Conservation (phyloP, 2,329 filamentous ascomycete genomes). For the Trichoderma asperellum region DNA sequence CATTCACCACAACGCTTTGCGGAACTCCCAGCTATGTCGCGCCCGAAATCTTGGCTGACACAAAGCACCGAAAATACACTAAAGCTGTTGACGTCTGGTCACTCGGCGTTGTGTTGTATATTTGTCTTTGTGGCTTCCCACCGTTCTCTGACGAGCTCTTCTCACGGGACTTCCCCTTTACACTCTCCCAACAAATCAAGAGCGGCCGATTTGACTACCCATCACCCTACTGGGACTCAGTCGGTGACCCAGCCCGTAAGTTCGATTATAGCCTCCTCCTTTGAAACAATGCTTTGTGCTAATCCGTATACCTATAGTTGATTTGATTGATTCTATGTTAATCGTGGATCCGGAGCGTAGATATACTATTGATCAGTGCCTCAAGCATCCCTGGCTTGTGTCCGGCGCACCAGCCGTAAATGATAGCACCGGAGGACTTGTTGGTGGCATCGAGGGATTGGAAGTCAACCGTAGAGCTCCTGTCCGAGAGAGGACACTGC, state of each 20-base stretch:
- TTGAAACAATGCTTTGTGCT: slow-evolving; percentile 1
- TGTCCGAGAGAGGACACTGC: slow-evolving; percentile 79
- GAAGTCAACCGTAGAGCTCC: slow-evolving; percentile 84
- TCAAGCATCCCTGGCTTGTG: slow-evolving; percentile 88
- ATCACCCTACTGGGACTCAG: slow-evolving; percentile 80
- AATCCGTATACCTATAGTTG: slow-evolving; percentile 51
- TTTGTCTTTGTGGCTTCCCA: slow-evolving; percentile 94
- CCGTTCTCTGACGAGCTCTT: slow-evolving; percentile 95
- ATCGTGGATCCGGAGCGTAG: slow-evolving; percentile 82
- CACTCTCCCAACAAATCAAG: slow-evolving; percentile 86
- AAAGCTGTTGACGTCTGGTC: slow-evolving; percentile 97
- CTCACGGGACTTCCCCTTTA: slow-evolving; percentile 80
- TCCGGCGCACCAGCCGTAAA: slow-evolving; percentile 62
- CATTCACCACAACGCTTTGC: slow-evolving; percentile 93
- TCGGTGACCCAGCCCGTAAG: slow-evolving; percentile 70
- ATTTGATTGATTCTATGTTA: slow-evolving; percentile 94
- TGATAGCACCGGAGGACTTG: slow-evolving; percentile 91
- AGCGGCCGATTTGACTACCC: slow-evolving; percentile 90
- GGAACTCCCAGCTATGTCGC: slow-evolving; percentile 98
- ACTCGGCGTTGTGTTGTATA: slow-evolving; percentile 95
- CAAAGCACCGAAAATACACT: slow-evolving; percentile 83
- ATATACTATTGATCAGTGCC: slow-evolving; percentile 86
- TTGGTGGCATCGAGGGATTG: slow-evolving; percentile 79
- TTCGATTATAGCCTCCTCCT: slow-evolving; percentile 22
- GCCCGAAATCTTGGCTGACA: slow-evolving; percentile 88